Evolutionary conservation across 2,329 filamentous ascomycete genomes (phyloP).

Genomic region (Calonectria leucothoes): DNA sequence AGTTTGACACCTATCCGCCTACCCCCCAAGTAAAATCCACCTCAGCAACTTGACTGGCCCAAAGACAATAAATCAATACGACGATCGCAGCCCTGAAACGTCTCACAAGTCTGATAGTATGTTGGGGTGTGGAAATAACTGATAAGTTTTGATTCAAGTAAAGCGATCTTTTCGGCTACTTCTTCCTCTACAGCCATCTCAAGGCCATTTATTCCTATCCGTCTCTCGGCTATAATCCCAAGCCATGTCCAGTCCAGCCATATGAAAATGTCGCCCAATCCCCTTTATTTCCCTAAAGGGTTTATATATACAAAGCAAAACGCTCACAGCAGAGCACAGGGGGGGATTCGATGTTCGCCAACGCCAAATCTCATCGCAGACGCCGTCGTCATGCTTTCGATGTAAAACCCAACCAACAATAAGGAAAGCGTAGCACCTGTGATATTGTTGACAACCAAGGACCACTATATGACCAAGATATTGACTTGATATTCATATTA

Average conservation of each 20-base stretch:
- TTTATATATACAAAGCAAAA: slow-evolving; percentile 47
- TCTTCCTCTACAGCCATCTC: slow-evolving; percentile 20
- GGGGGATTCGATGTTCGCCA: slow-evolving; percentile 42
- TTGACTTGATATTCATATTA: slow-evolving; percentile 7
- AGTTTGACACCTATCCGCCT: background rate
- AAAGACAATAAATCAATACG: background rate
- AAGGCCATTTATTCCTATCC: slow-evolving; percentile 16
- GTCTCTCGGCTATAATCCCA: slow-evolving; percentile 28
- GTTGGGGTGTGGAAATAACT: background rate
- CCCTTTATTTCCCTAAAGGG: slow-evolving; percentile 34
- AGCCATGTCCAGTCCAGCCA: slow-evolving; percentile 34
- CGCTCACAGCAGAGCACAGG: slow-evolving; percentile 38
- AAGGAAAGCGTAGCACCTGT: slow-evolving; percentile 29
- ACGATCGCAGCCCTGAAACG: no score
- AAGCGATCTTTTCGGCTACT: slow-evolving; percentile 26
- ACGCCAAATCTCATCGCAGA: slow-evolving; percentile 45
- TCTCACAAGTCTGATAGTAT: background rate
- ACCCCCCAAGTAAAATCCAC: background rate
- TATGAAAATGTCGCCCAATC: slow-evolving; percentile 33
- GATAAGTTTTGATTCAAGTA: slow-evolving; percentile 33
- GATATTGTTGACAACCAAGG: slow-evolving; percentile 20
- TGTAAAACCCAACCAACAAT: slow-evolving; percentile 34
- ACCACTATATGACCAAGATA: slow-evolving; percentile 8
- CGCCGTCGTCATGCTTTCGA: slow-evolving; percentile 45
- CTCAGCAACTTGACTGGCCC: no score